Evolutionary conservation across 2,329 filamentous ascomycete species (phyloP).

Genomic region (Mollisiaceae sp.): DNA sequence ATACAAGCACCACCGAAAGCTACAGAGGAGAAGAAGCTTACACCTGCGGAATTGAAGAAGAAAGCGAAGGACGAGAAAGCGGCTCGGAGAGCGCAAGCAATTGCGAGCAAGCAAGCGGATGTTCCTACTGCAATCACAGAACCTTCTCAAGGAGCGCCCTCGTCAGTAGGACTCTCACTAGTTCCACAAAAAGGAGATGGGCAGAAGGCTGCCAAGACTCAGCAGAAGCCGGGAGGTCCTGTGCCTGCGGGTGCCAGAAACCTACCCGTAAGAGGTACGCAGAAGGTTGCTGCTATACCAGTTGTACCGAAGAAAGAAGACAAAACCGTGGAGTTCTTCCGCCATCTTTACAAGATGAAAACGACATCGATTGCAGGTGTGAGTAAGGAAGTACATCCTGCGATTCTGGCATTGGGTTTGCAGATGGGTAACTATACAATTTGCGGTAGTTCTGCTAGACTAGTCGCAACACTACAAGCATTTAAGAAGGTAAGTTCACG

Average conservation of each 20-base stretch:
- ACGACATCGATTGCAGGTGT: slow-evolving; percentile 65
- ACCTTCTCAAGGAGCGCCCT: slow-evolving; percentile 14
- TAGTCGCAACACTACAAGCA: slow-evolving; percentile 84
- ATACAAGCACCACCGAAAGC: slow-evolving; percentile 12
- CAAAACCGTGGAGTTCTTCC: slow-evolving; percentile 77
- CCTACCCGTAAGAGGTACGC: slow-evolving; percentile 36
- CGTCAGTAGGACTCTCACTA: slow-evolving; percentile 15
- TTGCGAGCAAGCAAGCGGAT: slow-evolving; percentile 53
- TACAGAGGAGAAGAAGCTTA: slow-evolving; percentile 56
- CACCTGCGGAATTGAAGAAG: slow-evolving; percentile 73
- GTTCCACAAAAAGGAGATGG: slow-evolving; percentile 34
- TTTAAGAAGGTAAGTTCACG: slow-evolving; percentile 75
- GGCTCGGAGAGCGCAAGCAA: slow-evolving; percentile 77
- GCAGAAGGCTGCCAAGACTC: slow-evolving; percentile 45
- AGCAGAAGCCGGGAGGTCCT: slow-evolving; percentile 43
- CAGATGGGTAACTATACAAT: slow-evolving; percentile 84
- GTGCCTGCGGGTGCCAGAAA: slow-evolving; percentile 38
- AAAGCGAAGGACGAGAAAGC: slow-evolving; percentile 90
- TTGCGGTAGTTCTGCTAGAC: slow-evolving; percentile 85
- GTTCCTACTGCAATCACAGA: slow-evolving; percentile 36
- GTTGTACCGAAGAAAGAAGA: slow-evolving; percentile 62
- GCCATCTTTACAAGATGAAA: slow-evolving; percentile 79
- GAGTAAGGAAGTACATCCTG: slow-evolving; percentile 79
- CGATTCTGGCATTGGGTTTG: slow-evolving; percentile 82
- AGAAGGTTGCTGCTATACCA: slow-evolving; percentile 42